Evolutionary conservation across 2,329 filamentous ascomycete genomes (phyloP).

Genomic region (Clarireedia paspali): DNA sequence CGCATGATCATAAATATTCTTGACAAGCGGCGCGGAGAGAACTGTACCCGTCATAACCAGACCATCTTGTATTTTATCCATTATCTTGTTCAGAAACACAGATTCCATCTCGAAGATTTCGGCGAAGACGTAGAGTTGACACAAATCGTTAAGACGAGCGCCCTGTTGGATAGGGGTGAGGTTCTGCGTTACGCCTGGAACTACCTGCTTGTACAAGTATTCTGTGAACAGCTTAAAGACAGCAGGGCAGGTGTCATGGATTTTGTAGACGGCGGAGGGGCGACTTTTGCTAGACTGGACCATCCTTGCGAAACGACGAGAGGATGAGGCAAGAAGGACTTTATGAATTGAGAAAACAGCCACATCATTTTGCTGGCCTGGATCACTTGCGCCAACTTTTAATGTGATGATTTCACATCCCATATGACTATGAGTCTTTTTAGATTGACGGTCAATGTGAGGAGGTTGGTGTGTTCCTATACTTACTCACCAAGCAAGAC

Average conservation of each 20-base stretch:
- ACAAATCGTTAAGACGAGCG: conserved; percentile 9
- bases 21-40: conserved; percentile 10
- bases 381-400: background rate
- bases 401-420: background rate
- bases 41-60: conserved; percentile 12
- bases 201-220: conserved; percentile 12
- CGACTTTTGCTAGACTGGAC: background rate
- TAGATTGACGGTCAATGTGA: background rate
- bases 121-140: conserved; percentile 16
- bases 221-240: conserved; percentile 19
- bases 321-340: background rate
- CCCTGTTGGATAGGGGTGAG: background rate
- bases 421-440: background rate
- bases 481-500: conserved; percentile 3
- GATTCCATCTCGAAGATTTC: conserved; percentile 10
- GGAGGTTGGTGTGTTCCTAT: accelerated
- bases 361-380: background rate
- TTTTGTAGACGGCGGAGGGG: background rate
- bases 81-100: conserved; percentile 15
- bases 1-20: conserved; percentile 13
- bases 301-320: background rate
- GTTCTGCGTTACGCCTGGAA: conserved; percentile 8
- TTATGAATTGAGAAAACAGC: conserved; percentile 2
- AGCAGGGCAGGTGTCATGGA: background rate
- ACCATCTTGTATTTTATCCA: conserved; percentile 23